Percentiles rank a stretch among this genome's conserved stretches.
Conservation (phyloP, 306 rosid species). For the Oemleria cerasiformis region DNA sequence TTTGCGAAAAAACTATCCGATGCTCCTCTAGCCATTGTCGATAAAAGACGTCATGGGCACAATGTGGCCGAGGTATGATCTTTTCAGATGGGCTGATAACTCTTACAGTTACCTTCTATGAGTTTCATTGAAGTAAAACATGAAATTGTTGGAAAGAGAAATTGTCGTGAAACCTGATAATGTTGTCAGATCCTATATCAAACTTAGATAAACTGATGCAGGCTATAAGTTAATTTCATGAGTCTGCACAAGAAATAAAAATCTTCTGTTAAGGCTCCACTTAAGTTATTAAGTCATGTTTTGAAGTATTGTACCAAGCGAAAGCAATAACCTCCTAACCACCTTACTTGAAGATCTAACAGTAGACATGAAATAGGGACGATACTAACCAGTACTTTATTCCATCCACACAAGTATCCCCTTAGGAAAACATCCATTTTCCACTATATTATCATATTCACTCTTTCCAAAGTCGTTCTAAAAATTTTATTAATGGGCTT, state of each 20-base stretch:
- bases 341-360: not conserved
- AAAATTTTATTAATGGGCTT: too few relatives aligned
- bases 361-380: not conserved
- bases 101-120: not conserved
- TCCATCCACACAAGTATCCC: not conserved
- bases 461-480: not conserved
- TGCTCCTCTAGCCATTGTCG: slow-evolving; percentile 98
- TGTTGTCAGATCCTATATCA: not conserved
- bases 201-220: slow-evolving; percentile 1
- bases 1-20: slow-evolving; percentile 94
- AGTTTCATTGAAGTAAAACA: not conserved
- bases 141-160: not conserved
- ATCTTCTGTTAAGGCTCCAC: not conserved
- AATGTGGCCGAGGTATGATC: slow-evolving; percentile 78
- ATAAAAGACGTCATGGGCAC: slow-evolving; percentile 95
- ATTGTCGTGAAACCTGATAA: not conserved
- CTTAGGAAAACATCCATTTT: not conserved
- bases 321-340: not conserved
- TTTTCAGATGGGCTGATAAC: not conserved
- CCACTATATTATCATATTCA: not conserved
- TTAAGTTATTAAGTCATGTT: not conserved
- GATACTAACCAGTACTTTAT: not conserved
- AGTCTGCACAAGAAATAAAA: not conserved
- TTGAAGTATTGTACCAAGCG: not conserved
- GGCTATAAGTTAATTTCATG: not conserved